Evolutionary conservation across 2,329 filamentous ascomycete species (phyloP).

Genomic region (Clarireedia monteithiana): DNA sequence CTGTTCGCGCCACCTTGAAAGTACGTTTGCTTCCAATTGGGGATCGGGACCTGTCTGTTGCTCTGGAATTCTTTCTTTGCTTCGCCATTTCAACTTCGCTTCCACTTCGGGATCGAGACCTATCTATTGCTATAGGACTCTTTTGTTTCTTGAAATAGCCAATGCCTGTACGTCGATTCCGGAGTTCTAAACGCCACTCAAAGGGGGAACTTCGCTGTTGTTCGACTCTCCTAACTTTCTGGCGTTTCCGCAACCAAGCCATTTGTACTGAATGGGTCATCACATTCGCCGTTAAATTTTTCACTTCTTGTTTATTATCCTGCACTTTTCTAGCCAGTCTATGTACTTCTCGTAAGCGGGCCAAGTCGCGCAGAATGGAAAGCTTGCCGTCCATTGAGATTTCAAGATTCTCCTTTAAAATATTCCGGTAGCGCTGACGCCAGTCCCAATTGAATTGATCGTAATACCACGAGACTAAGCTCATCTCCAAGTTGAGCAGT

Average conservation of each 20-base stretch:
- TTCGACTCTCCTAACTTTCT: not conserved
- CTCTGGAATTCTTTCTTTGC: too few species aligned
- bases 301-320: not conserved
- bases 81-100: too few species aligned
- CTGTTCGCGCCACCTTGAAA: too few species aligned
- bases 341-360: not conserved
- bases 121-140: too few species aligned
- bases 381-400: not conserved
- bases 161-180: too few species aligned
- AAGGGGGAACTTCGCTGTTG: not conserved
- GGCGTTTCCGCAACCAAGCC: not conserved
- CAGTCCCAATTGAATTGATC: not conserved
- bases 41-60: too few species aligned
- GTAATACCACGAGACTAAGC: constrained; percentile 1
- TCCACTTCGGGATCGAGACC: too few species aligned
- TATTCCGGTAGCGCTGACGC: constrained; percentile 2
- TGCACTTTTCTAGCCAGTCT: not conserved
- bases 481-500: not conserved
- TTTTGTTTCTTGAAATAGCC: too few species aligned
- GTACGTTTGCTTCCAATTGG: too few species aligned
- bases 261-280: not conserved
- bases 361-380: not conserved
- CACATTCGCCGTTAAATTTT: not conserved
- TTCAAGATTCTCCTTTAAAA: not conserved
- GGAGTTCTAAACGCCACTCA: not conserved